phyloP scores from a whole-genome alignment of 805 yeast species.

The Starmerella cellae region DNA sequence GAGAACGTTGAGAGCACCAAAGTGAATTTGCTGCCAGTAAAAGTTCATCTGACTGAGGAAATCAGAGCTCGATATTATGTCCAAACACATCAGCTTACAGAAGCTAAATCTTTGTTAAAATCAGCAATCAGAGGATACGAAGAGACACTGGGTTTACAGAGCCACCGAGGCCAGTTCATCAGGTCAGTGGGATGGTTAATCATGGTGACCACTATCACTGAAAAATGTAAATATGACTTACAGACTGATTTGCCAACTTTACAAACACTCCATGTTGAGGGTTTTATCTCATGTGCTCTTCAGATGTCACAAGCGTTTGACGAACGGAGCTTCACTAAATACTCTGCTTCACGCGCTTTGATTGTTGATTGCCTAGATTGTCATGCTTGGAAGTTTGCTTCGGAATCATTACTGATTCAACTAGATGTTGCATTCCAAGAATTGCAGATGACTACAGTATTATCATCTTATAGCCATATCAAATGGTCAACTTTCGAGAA shows the following conservation, averaged over 20 bases:
- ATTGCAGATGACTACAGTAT: not conserved
- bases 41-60: not conserved
- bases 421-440: not conserved
- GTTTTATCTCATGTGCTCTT: not conserved
- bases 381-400: not conserved
- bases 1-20: not conserved
- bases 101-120: constrained; percentile 1
- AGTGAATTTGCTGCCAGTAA: not conserved
- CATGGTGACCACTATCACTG: constrained; percentile 1
- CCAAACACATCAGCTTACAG: not conserved
- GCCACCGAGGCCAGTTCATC: not conserved
- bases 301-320: not conserved
- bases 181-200: not conserved
- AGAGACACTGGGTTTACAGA: not conserved
- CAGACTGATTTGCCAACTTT: not conserved
- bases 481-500: not conserved
- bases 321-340: not conserved
- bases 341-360: not conserved
- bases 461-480: not conserved
- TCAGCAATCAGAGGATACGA: constrained; percentile 1
- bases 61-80: not conserved
- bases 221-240: constrained; percentile 1
- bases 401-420: not conserved
- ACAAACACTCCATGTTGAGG: not conserved
- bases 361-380: not conserved